Base-by-base conservation (phyloP, 192 early-diverging fungal genomes). In the Geranomyces variabilis region DNA sequence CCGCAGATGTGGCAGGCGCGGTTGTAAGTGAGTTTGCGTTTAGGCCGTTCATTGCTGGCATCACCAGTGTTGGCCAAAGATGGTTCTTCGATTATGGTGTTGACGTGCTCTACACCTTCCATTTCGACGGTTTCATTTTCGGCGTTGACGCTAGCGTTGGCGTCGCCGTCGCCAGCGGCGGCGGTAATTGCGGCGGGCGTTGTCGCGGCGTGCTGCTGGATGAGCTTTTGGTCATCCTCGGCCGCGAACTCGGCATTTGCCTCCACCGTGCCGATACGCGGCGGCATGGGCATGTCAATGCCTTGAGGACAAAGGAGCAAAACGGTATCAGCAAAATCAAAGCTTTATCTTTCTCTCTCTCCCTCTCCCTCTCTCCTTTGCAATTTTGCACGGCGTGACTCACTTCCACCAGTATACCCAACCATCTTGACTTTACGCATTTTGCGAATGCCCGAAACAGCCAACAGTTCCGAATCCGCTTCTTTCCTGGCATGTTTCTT, bases 1-100 rank as follows among this genome's bases (percentile, higher is more conserved):
- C 70, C 70, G 66, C 86, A 87, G 55, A 84, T 69, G 63, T 87
- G 81, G 67, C 86, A 87, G 31, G 71, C 57, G 10, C 83, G 73
- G 26, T 62, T 53, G 66, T 70, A 84, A 60, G 77, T 86, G n/a
- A 84, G 73, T 41, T 71, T 78, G n/a, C 72, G 63, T 43, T 31
- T 45, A 3, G 63, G 34, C 1, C 5, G 17, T 36, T n/a, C 12
- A 21, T 2, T 21, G 15, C 17, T n/a, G 63, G 41, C n/a, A 14
- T 41, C 21, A 4, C 12, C 63, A 41, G 36, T 41, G 5, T 3
- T 41, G 5, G 63, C 63, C 21, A 15, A 28, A 3, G 51, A 7
- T 15, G 4, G 6, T 3, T 55, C 51, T 19, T 60, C 29, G 7
- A 24, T 26, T 24, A 53, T 17, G 17, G 51, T 7, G 24, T 53